Evolutionary conservation across 257 asterid species (phyloP).

Genomic region (Striga asiatica): DNA sequence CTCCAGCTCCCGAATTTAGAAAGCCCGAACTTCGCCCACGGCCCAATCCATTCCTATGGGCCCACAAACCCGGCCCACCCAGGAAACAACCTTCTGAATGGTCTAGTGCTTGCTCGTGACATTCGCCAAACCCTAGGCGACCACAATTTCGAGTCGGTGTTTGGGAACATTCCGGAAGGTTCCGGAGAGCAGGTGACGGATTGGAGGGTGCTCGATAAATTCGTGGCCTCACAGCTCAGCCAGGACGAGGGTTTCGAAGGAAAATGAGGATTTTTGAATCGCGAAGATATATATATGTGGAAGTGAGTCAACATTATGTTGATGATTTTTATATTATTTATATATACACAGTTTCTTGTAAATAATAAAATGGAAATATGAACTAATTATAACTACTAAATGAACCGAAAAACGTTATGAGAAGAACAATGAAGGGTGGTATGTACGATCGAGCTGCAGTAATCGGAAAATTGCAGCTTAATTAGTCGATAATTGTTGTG

Average conservation of each 20-base stretch:
- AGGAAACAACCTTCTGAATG: neutral
- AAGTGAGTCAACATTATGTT: constrained; percentile 27
- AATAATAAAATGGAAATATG: constrained; percentile 16
- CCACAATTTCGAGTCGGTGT: constrained; percentile 17
- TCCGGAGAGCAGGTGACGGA: constrained; percentile 52
- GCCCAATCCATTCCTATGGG: constrained; percentile 12
- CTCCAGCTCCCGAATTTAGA: constrained; percentile 61
- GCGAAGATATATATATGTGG: too few relatives aligned
- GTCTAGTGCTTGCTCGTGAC: constrained; percentile 14
- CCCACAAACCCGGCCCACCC: constrained; percentile 18
- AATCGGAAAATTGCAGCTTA: neutral
- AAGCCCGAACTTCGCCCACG: constrained; percentile 32
- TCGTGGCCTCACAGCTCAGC: constrained; percentile 84
- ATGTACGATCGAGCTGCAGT: constrained; percentile 9
- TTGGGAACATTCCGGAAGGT: too few relatives aligned
- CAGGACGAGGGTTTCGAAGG: constrained; percentile 47
- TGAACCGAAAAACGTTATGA: too few relatives aligned
- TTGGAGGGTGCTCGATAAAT: constrained; percentile 79
- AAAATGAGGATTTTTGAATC: constrained; percentile 23
- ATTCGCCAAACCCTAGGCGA: constrained; percentile 14
- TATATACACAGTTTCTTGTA: constrained; percentile 18
- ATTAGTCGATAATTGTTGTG: neutral
- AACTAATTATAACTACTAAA: constrained; percentile 14
- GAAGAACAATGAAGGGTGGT: neutral
- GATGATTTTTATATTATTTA: too few relatives aligned